Evolutionary conservation across 306 rosid species (phyloP).

Genomic region (Malus fusca): DNA sequence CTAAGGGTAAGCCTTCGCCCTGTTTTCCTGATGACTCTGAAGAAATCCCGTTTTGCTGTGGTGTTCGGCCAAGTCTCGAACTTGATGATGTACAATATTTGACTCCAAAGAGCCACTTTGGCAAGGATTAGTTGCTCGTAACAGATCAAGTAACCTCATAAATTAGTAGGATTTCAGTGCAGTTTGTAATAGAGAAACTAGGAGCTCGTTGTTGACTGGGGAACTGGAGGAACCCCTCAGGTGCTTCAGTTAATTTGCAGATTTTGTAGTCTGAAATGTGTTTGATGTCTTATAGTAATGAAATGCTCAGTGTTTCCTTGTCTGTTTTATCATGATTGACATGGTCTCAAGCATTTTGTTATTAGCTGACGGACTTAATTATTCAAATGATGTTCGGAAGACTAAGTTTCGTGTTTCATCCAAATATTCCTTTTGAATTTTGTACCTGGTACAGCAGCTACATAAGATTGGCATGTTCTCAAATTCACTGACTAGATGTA

Average conservation of each 20-base stretch:
- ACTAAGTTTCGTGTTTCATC: too few species aligned
- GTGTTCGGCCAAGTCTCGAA: slow-evolving; percentile 28
- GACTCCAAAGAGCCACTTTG: slow-evolving; percentile 69
- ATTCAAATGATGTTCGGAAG: too few species aligned
- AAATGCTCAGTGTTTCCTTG: background rate
- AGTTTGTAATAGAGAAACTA: background rate
- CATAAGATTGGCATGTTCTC: too few species aligned
- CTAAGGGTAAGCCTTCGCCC: slow-evolving; percentile 53
- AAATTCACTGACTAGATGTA: too few species aligned
- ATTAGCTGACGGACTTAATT: too few species aligned
- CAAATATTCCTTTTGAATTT: too few species aligned
- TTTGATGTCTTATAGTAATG: background rate
- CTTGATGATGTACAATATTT: slow-evolving; percentile 46
- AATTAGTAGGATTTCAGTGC: background rate
- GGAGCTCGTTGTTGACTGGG: background rate
- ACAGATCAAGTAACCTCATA: background rate
- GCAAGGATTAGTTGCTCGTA: slow-evolving; percentile 23
- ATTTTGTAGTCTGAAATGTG: background rate
- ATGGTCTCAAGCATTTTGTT: too few species aligned
- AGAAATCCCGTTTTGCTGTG: slow-evolving; percentile 15
- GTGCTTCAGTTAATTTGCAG: background rate
- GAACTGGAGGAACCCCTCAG: background rate
- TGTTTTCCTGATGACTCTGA: slow-evolving; percentile 28
- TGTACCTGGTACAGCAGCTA: too few species aligned
- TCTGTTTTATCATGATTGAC: background rate